These are phyloP conservation scores for Kingdonia uniflora DNA, from an alignment of 164 flowering plant species.

Conservation along the genomic window DNA sequence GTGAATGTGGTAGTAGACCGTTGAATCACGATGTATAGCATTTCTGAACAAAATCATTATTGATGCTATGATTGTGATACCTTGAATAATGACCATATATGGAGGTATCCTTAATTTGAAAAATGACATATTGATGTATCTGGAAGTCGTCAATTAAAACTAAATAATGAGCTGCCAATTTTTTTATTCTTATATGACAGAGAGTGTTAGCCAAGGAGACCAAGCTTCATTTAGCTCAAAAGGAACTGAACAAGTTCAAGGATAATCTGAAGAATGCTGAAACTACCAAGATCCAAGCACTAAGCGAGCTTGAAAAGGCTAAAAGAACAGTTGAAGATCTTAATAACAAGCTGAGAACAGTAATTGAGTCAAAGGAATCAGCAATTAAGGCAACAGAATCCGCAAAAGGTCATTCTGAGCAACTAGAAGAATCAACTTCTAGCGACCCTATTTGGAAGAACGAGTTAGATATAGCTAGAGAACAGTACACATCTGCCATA, in stretches of 20 bases:
- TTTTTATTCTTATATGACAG: constrained; percentile 23
- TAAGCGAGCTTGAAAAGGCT: constrained; percentile 69
- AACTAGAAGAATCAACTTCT: constrained; percentile 36
- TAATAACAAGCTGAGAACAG: constrained; percentile 34
- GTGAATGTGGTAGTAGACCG: too few relatives aligned
- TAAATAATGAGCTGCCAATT: too few relatives aligned
- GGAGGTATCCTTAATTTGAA: too few relatives aligned
- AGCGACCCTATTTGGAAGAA: constrained; percentile 25
- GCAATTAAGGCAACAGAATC: constrained; percentile 49
- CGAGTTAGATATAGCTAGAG: constrained; percentile 47
- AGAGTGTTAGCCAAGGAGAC: constrained; percentile 74
- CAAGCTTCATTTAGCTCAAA: constrained; percentile 67
- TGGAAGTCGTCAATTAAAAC: too few relatives aligned
- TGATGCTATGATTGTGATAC: too few relatives aligned
- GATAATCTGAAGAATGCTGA: constrained; percentile 72
- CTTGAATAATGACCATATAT: too few relatives aligned
- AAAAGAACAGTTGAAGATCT: constrained; percentile 60
- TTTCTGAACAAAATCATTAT: too few relatives aligned
- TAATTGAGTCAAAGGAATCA: constrained; percentile 46
- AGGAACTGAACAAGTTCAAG: constrained; percentile 69
- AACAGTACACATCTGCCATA: constrained; percentile 35
- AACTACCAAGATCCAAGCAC: constrained; percentile 55
- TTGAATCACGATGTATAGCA: too few relatives aligned
- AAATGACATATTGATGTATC: too few relatives aligned
- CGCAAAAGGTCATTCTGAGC: constrained; percentile 43